A percentile compares a stretch with the other conserved stretches of the same genome.
phyloP scores from a whole-genome alignment of 2,329 filamentous ascomycete species.

The Cladophialophora exuberans region DNA sequence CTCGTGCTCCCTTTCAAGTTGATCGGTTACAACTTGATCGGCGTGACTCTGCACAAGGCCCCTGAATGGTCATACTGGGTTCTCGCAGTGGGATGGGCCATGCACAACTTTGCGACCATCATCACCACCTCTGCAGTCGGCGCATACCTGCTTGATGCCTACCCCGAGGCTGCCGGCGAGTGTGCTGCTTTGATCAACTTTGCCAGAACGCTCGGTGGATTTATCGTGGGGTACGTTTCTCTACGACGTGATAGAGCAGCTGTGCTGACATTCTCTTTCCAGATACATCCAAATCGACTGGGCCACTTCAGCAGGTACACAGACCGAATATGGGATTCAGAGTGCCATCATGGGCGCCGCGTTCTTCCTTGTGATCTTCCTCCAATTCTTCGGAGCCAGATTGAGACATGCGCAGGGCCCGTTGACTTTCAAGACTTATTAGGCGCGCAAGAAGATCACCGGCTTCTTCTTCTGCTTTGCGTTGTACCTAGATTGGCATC shows the following conservation, averaged over 20 bases:
- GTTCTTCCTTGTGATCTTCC: conserved; percentile 39
- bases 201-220: conserved; percentile 49
- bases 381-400: conserved; percentile 42
- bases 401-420: conserved; percentile 42
- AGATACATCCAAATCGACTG: conserved; percentile 49
- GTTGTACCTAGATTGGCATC: background rate
- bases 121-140: conserved; percentile 55
- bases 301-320: conserved; percentile 48
- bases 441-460: background rate
- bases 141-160: conserved; percentile 57
- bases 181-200: conserved; percentile 57
- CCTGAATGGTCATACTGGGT: conserved; percentile 48
- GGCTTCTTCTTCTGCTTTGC: background rate
- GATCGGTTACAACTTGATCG: conserved; percentile 40
- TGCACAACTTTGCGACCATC: conserved; percentile 60
- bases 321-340: conserved; percentile 50
- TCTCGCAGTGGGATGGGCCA: conserved; percentile 51
- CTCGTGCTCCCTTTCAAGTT: conserved; percentile 52
- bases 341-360: conserved; percentile 44
- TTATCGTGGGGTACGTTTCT: conserved; percentile 43
- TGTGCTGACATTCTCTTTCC: background rate
- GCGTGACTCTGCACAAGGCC: conserved; percentile 28
- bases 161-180: conserved; percentile 56
- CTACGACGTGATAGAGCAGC: background rate
- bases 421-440: conserved; percentile 38